phyloP scores from a whole-genome alignment of 129 eudicot genomes.

The Helichrysum umbraculigerum region DNA sequence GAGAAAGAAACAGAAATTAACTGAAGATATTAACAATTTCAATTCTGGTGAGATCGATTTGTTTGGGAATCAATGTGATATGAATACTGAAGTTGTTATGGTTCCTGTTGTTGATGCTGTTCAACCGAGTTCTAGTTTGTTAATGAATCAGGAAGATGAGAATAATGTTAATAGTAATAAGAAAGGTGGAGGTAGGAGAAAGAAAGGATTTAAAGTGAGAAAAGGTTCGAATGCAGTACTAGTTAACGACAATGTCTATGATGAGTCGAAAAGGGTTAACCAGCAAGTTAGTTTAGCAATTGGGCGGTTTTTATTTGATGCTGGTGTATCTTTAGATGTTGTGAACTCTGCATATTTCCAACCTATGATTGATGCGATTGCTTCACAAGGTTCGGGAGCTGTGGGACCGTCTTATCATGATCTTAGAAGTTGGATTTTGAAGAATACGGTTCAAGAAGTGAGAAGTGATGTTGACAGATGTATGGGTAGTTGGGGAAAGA shows the following conservation, averaged over 20 bases:
- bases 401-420: constrained; percentile 73
- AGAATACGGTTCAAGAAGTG: constrained; percentile 70
- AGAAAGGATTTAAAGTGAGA: constrained; percentile 63
- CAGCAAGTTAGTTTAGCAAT: constrained; percentile 67
- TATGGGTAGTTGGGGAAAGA: constrained; percentile 63
- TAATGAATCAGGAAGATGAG: not conserved
- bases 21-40: not conserved
- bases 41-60: not conserved
- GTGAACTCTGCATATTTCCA: constrained; percentile 81
- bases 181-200: constrained; percentile 51
- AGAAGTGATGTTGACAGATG: constrained; percentile 57
- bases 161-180: constrained; percentile 11
- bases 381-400: constrained; percentile 60
- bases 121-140: constrained; percentile 4
- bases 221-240: constrained; percentile 34
- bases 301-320: constrained; percentile 73
- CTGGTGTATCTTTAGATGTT: constrained; percentile 74
- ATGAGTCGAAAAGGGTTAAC: constrained; percentile 49
- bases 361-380: constrained; percentile 82
- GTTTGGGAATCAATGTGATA: not conserved
- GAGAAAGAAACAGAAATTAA: constrained; percentile 35
- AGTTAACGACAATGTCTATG: constrained; percentile 15
- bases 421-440: constrained; percentile 70
- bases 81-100: not conserved
- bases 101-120: constrained; percentile 1